phyloP scores from a whole-genome alignment of 202 grass and related monocot species.

The Schoenoplectus tabernaemontani region DNA sequence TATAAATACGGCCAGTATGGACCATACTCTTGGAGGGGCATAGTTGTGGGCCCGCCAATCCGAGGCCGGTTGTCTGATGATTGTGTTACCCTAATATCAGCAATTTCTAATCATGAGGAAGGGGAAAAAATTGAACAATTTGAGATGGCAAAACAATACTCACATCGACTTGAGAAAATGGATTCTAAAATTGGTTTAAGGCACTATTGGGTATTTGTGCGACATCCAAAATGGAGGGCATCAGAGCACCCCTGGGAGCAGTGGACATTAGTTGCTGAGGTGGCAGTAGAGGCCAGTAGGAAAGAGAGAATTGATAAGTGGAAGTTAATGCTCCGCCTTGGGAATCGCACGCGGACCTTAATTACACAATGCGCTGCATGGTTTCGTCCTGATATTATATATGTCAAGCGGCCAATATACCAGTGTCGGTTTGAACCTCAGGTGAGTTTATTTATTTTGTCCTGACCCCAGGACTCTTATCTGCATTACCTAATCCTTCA shows the following conservation, averaged over 20 bases:
- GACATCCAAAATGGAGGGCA: conserved; percentile 78
- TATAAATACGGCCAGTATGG: conserved; percentile 81
- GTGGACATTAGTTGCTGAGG: conserved; percentile 85
- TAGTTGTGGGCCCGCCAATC: conserved; percentile 86
- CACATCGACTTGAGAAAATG: conserved; percentile 51
- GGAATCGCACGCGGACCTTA: conserved; percentile 45
- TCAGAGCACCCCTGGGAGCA: conserved; percentile 64
- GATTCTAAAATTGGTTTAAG: conserved; percentile 32
- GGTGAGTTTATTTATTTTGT: conserved; percentile 26
- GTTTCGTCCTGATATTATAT: conserved; percentile 81
- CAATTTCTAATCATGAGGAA: conserved; percentile 69
- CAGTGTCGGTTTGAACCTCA: conserved; percentile 84
- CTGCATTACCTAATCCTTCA: not conserved
- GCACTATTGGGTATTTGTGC: conserved; percentile 84
- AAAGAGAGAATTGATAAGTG: conserved; percentile 71
- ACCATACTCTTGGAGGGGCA: conserved; percentile 87
- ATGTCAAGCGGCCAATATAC: conserved; percentile 69
- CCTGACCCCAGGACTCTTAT: not conserved
- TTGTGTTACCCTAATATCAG: conserved; percentile 63
- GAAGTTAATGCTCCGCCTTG: conserved; percentile 74
- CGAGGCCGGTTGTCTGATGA: conserved; percentile 87
- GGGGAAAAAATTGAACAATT: conserved; percentile 76
- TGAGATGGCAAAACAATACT: conserved; percentile 67
- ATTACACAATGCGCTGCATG: conserved; percentile 83
- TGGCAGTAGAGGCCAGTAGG: conserved; percentile 46